Conservation (phyloP, 2,329 filamentous ascomycete species). For the Fusarium humuli region DNA sequence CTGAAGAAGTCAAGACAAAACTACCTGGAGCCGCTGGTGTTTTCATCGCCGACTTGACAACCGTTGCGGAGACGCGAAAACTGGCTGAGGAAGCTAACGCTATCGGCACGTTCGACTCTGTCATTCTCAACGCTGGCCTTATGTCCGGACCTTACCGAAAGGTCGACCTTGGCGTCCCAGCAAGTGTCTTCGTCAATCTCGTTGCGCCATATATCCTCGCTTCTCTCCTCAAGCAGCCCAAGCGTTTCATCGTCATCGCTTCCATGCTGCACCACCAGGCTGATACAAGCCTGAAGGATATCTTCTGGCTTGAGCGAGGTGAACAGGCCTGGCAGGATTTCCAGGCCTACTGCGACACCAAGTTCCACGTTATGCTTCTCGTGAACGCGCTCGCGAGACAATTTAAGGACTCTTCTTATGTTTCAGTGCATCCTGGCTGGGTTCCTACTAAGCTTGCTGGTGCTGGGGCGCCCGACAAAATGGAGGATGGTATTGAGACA, state of each 20-base stretch:
- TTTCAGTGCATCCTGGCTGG: conserved; percentile 39
- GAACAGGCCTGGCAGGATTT: conserved; percentile 35
- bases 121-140: conserved; percentile 38
- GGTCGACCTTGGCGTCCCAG: conserved; percentile 34
- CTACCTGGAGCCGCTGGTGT: conserved; percentile 35
- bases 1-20: conserved; percentile 25
- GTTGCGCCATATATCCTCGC: conserved; percentile 42
- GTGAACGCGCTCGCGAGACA: conserved; percentile 38
- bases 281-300: conserved; percentile 28
- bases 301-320: conserved; percentile 38
- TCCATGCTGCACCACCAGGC: conserved; percentile 37
- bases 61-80: conserved; percentile 32
- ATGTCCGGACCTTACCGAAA: conserved; percentile 34
- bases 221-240: conserved; percentile 34
- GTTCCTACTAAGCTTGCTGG: conserved; percentile 40
- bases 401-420: conserved; percentile 29
- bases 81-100: conserved; percentile 42
- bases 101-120: conserved; percentile 34
- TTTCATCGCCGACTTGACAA: conserved; percentile 38
- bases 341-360: conserved; percentile 37
- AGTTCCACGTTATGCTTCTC: conserved; percentile 40
- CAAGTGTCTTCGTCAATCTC: conserved; percentile 39
- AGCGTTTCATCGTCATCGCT: conserved; percentile 33
- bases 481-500: conserved; percentile 40
- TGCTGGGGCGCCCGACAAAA: conserved; percentile 16